phyloP scores from a whole-genome alignment of 2,329 filamentous ascomycete genomes.

The Aquanectria penicillioides region DNA sequence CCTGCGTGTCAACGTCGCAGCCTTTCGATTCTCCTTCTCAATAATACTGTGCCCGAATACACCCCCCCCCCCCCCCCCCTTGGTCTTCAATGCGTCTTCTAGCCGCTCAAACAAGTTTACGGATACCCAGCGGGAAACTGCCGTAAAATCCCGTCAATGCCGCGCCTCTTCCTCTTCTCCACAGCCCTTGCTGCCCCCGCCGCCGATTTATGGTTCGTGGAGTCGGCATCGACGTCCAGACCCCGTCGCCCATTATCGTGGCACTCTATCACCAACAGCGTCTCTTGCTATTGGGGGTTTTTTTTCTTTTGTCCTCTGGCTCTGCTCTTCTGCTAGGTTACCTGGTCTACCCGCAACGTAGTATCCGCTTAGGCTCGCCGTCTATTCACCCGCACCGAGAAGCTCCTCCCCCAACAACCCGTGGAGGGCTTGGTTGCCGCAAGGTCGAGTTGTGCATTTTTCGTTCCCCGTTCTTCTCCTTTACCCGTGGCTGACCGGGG shows the following conservation, averaged over 20 bases:
- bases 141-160: slow-evolving; percentile 14
- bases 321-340: too few relatives aligned
- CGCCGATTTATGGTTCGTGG: slow-evolving; percentile 18
- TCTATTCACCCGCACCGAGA: slow-evolving; percentile 12
- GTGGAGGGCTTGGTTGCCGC: neutral
- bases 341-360: too few relatives aligned
- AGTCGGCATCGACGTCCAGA: slow-evolving; percentile 20
- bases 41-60: too few relatives aligned
- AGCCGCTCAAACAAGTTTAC: too few relatives aligned
- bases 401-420: too few relatives aligned
- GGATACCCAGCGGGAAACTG: neutral
- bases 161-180: neutral
- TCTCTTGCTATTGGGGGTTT: neutral
- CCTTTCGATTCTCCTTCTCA: too few relatives aligned
- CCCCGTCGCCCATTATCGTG: neutral
- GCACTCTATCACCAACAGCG: neutral
- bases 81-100: too few relatives aligned
- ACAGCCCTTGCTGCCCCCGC: slow-evolving; percentile 18
- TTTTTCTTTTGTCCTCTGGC: neutral
- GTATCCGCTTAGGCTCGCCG: too few relatives aligned
- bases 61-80: neutral
- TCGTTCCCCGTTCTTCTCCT: neutral
- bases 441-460: neutral
- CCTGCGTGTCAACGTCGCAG: too few relatives aligned
- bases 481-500: slow-evolving; percentile 14